phyloP scores from a whole-genome alignment of 352 stramenopile genomes.

The Phytophthora kernoviae region DNA sequence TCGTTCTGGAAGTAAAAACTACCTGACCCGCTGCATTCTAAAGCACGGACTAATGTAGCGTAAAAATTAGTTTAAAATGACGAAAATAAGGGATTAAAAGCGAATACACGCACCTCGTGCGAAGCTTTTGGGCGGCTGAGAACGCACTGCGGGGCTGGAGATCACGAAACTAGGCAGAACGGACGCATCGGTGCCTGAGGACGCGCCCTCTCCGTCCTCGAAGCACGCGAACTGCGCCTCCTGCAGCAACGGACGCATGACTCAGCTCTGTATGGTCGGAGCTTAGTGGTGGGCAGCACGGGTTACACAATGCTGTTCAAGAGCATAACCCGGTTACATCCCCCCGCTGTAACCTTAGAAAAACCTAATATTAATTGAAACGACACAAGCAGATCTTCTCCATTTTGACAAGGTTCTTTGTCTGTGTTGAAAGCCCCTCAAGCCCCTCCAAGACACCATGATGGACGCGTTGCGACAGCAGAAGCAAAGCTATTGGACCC shows the following conservation, averaged over 20 bases:
- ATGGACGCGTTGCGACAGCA: slow-evolving; percentile 69
- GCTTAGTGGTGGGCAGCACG: not conserved
- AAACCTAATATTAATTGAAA: too few relatives aligned
- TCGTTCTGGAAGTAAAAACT: slow-evolving; percentile 82
- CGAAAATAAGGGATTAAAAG: not conserved
- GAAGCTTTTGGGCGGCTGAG: slow-evolving; percentile 61
- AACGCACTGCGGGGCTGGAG: slow-evolving; percentile 33
- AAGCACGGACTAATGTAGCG: slow-evolving; percentile 47
- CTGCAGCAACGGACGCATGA: slow-evolving; percentile 53
- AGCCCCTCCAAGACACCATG: too few relatives aligned
- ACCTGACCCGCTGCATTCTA: slow-evolving; percentile 69
- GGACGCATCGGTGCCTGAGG: not conserved
- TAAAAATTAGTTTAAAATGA: slow-evolving; percentile 1
- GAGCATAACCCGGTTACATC: too few relatives aligned
- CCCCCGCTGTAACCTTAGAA: too few relatives aligned
- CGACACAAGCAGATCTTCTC: not conserved
- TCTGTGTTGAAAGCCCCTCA: too few relatives aligned
- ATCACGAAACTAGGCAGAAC: slow-evolving; percentile 39
- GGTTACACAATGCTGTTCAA: not conserved
- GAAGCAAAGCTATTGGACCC: slow-evolving; percentile 85
- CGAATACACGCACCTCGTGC: slow-evolving; percentile 40
- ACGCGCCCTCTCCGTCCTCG: slow-evolving; percentile 54
- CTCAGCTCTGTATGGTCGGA: not conserved
- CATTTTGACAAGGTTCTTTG: too few relatives aligned
- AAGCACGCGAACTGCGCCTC: slow-evolving; percentile 78